These are phyloP conservation scores for Naegleria gruberi DNA, from an alignment of 208 protist genomes.

Conservation along the genomic window DNA sequence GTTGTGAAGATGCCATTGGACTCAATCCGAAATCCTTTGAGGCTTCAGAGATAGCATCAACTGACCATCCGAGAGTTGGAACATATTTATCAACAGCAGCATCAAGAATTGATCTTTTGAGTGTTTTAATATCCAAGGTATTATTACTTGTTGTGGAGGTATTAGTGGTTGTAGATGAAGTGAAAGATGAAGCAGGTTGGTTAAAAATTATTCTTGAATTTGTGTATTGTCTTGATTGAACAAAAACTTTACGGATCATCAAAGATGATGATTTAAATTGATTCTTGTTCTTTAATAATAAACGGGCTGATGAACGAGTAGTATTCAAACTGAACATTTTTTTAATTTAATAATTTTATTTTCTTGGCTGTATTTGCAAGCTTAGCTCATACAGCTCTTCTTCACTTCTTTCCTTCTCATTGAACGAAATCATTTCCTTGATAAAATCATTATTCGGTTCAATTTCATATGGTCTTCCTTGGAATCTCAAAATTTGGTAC, in stretches of 20 bases:
- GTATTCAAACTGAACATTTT: no score
- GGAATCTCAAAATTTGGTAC: slow-evolving; percentile 1
- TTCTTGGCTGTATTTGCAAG: neutral
- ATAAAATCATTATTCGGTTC: neutral
- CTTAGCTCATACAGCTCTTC: neutral
- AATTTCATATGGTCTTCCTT: neutral
- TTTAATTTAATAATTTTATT: no score
- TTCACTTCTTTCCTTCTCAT: neutral
- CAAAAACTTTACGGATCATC: no score
- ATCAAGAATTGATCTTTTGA: neutral
- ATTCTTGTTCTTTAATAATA: no score
- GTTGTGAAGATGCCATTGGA: neutral
- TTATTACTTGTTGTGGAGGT: no score
- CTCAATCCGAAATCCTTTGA: neutral
- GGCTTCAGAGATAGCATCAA: neutral
- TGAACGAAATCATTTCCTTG: neutral
- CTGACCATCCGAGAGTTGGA: neutral
- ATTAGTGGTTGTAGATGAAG: no score
- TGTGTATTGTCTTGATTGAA: no score
- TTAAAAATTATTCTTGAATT: no score
- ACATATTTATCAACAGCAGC: neutral
- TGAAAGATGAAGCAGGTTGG: no score
- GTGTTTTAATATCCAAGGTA: no score
- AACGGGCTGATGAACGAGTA: no score
- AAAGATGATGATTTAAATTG: no score